Conservation (phyloP, 148 eudicot genomes). For the Silene latifolia region DNA sequence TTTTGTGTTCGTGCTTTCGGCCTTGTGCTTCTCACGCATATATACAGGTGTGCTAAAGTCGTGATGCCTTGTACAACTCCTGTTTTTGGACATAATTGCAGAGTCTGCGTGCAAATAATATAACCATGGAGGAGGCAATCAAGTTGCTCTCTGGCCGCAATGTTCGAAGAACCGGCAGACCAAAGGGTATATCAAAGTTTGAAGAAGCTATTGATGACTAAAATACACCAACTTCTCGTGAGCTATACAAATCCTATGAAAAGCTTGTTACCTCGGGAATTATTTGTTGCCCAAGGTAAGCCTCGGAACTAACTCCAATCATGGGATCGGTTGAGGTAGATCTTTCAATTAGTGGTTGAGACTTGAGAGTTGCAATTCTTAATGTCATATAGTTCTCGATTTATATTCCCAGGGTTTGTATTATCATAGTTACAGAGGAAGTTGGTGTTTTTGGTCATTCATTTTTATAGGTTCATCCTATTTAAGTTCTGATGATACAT, state of each 20-base stretch:
- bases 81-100: conserved; percentile 25
- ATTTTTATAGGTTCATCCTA: not conserved
- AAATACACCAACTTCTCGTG: not conserved
- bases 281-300: not conserved
- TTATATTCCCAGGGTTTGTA: conserved; percentile 3
- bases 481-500: not conserved
- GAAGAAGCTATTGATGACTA: conserved; percentile 44
- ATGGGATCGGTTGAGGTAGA: not conserved
- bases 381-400: not conserved
- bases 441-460: not conserved
- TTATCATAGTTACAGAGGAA: conserved; percentile 14
- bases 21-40: no score
- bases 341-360: not conserved
- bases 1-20: not conserved
- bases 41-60: not conserved
- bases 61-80: no score
- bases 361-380: no score
- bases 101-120: conserved; percentile 47
- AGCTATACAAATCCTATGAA: not conserved
- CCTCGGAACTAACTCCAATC: not conserved
- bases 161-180: conserved; percentile 60
- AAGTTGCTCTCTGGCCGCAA: conserved; percentile 44
- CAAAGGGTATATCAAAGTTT: conserved; percentile 46
- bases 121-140: conserved; percentile 68
- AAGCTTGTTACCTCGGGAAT: not conserved